A percentile compares a stretch with the other conserved stretches of the same genome.
Conservation (phyloP, 2,329 filamentous ascomycete genomes). For the Fusarium sp. region DNA sequence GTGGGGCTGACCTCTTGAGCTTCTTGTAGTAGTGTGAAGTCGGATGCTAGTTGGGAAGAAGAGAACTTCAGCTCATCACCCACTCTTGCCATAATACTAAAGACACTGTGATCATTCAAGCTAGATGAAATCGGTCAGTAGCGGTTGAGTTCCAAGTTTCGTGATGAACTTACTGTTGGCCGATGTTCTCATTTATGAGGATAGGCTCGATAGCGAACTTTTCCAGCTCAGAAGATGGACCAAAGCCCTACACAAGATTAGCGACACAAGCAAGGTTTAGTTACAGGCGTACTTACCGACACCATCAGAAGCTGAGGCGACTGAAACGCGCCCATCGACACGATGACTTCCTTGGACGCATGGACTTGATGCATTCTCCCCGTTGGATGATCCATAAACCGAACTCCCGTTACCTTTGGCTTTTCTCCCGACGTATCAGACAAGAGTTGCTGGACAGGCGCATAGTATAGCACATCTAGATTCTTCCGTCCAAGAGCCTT, state of each 20-base stretch:
- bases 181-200: constrained; percentile 21
- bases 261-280: rapidly evolving
- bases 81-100: constrained; percentile 20
- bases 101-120: constrained; percentile 15
- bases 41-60: neutral
- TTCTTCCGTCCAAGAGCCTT: neutral
- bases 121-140: neutral
- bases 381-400: constrained; percentile 9
- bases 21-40: constrained; percentile 1
- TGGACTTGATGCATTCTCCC: constrained; percentile 3
- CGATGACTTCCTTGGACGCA: constrained; percentile 6
- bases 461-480: constrained; percentile 4
- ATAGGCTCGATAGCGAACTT: constrained; percentile 18
- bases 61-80: constrained; percentile 1
- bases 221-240: neutral
- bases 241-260: neutral
- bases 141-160: rapidly evolving
- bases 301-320: constrained; percentile 19
- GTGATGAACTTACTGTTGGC: neutral
- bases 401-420: neutral
- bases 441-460: constrained; percentile 10
- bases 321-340: constrained; percentile 17
- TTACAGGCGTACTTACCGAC: neutral
- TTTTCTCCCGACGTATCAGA: neutral
- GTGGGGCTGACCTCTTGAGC: neutral